A percentile compares a stretch with the other conserved stretches of the same genome.
Evolutionary conservation across 2,329 filamentous ascomycete species (phyloP).

Genomic region (Trichoderma koningii): DNA sequence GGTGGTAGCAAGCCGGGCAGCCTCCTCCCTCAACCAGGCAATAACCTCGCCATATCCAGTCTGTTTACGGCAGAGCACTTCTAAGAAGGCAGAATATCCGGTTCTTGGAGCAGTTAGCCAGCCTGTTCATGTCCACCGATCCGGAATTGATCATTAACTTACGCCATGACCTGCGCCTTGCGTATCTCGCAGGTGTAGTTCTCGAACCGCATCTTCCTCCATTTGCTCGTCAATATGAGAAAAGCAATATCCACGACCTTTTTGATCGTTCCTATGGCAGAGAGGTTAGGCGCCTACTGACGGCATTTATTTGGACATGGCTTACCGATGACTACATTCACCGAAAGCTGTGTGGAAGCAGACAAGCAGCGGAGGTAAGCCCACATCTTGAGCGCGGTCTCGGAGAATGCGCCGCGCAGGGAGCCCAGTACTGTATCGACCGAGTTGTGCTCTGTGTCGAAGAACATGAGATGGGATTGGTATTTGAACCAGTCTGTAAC

Average conservation of each 20-base stretch:
- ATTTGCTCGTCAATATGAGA: slow-evolving; percentile 61
- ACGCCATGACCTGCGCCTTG: slow-evolving; percentile 63
- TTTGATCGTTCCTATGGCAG: slow-evolving; percentile 58
- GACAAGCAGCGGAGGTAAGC: slow-evolving; percentile 63
- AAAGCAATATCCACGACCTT: slow-evolving; percentile 67
- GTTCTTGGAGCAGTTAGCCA: slow-evolving; percentile 51
- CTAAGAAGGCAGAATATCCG: slow-evolving; percentile 68
- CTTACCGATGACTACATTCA: slow-evolving; percentile 65
- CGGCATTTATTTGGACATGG: slow-evolving; percentile 13
- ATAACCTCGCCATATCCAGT: slow-evolving; percentile 66
- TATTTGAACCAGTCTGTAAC: slow-evolving; percentile 72
- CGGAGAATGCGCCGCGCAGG: slow-evolving; percentile 71
- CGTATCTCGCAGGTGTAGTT: slow-evolving; percentile 62
- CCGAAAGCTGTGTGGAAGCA: slow-evolving; percentile 55
- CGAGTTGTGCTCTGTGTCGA: slow-evolving; percentile 78
- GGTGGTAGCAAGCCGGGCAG: slow-evolving; percentile 39
- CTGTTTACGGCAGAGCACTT: slow-evolving; percentile 71
- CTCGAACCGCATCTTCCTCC: slow-evolving; percentile 48
- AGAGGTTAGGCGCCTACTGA: neutral
- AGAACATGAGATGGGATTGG: slow-evolving; percentile 81
- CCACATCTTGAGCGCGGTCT: slow-evolving; percentile 76
- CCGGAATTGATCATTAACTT: slow-evolving; percentile 38
- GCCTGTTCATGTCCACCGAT: slow-evolving; percentile 3
- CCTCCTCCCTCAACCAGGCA: slow-evolving; percentile 63
- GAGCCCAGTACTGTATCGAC: slow-evolving; percentile 69